Conservation (phyloP, 208 protist genomes). For the Crithidia sp. region DNA sequence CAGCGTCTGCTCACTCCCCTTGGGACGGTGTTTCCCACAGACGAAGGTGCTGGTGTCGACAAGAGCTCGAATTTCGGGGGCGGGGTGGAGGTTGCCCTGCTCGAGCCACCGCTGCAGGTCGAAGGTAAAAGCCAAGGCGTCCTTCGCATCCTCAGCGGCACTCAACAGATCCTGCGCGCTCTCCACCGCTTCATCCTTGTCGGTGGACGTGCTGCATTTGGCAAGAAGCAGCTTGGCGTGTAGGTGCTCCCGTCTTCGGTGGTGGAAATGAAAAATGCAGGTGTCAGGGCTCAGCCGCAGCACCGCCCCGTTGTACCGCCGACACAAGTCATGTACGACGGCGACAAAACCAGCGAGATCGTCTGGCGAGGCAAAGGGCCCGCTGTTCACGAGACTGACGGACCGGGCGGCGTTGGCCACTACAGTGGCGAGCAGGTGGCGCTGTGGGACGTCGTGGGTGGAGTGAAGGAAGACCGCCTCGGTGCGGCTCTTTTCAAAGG, state of each 20-base stretch:
- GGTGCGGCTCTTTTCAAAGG: not conserved
- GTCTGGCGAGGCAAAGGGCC: slow-evolving; percentile 12
- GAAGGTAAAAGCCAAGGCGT: slow-evolving; percentile 27
- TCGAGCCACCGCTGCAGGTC: slow-evolving; percentile 14
- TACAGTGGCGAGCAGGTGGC: slow-evolving; percentile 4
- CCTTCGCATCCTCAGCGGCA: slow-evolving; percentile 15
- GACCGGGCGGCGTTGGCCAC: not conserved
- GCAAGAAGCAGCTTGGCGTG: not conserved
- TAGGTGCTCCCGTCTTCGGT: slow-evolving; percentile 8
- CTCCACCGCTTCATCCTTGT: not conserved
- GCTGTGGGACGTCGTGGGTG: not conserved
- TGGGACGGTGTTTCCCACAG: slow-evolving; percentile 17
- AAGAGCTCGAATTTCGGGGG: slow-evolving; percentile 19
- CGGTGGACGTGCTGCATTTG: not conserved
- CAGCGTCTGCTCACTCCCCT: slow-evolving; percentile 18
- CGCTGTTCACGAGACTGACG: not conserved
- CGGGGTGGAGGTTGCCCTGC: not conserved
- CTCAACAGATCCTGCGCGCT: not conserved
- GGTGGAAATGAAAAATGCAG: slow-evolving; percentile 32
- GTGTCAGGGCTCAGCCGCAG: slow-evolving; percentile 23
- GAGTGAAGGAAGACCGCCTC: not conserved
- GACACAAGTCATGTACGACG: slow-evolving; percentile 8
- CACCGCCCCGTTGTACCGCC: slow-evolving; percentile 9
- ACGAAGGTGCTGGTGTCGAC: slow-evolving; percentile 33
- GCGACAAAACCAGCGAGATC: slow-evolving; percentile 13